Evolutionary conservation across 75 land plant genomes (phyloP).

Genomic region (Cunninghamia lanceolata): DNA sequence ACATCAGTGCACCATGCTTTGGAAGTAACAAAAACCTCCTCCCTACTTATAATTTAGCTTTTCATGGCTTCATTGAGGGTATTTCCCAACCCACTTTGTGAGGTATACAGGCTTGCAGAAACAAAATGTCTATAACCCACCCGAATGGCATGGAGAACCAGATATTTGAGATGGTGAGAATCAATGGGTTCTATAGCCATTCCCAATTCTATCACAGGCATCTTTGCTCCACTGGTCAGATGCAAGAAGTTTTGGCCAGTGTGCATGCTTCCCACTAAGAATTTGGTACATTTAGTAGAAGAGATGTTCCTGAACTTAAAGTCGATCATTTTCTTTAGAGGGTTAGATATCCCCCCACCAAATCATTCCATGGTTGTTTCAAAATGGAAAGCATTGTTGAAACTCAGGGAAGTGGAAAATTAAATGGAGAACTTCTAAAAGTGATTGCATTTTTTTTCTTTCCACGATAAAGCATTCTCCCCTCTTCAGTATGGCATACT

Average conservation of each 20-base stretch:
- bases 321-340: background rate
- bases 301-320: background rate
- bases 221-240: background rate
- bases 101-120: constrained; percentile 32
- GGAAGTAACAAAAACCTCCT: constrained; percentile 52
- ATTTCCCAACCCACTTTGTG: constrained; percentile 35
- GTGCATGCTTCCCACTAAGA: background rate
- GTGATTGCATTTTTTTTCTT: too few relatives aligned
- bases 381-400: too few relatives aligned
- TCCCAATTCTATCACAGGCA: background rate
- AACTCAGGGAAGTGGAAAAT: too few relatives aligned
- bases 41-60: constrained; percentile 22
- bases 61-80: constrained; percentile 32
- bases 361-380: background rate
- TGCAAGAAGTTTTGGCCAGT: background rate
- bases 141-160: background rate
- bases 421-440: too few relatives aligned
- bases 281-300: background rate
- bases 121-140: constrained; percentile 57
- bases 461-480: too few relatives aligned
- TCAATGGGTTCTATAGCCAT: background rate
- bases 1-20: constrained; percentile 39
- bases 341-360: background rate
- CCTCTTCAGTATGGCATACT: too few relatives aligned
- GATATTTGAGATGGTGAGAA: background rate